Base-by-base conservation (phyloP, 2,329 filamentous ascomycete species). In the Arachnopeziza araneosa region DNA sequence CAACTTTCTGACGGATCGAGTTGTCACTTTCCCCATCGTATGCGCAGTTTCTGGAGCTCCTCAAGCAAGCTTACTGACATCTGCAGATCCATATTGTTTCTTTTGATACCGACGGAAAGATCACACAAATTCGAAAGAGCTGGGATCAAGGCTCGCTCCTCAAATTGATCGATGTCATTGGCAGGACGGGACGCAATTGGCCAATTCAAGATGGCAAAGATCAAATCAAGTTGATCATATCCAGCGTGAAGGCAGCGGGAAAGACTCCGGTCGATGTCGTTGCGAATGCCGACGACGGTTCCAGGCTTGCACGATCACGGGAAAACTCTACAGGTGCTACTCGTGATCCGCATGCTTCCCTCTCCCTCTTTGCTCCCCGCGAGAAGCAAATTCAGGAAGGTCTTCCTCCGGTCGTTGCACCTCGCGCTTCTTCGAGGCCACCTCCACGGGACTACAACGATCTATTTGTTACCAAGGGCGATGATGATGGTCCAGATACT, bases 141-240 rank as follows among this genome's bases (percentile, higher is more conserved):
- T 99, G 95, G 95, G 95, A 99, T 74, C 95, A 99, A 75, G 93
- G 87, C 63, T 89, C 91, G 57, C 83, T 99, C 50, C 83, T 99
- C 67, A 98, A 95, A 78, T 89, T 96, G 75, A 83, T 97, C 65
- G 93, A 97, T 64, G 87, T 97, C 59, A 98, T 99, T 75, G 93
- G 95, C 70, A 88, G 87, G 72, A 88, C 89, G 57, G 91, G 90
- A 59, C 90, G 89, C 74, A 96, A 95, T 76, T 99, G 95, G 95
- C 95, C 95, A 58, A 96, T 99, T 72, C 85, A 86, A 67, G 92
- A 96, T 72, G 89, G 88, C 72, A 85, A 85, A 69, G 92, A 96
- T 57, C 93, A 98, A 77, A 81, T 88, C 67, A 87, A 85, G 69
- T 78, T 96, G 69, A 90, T 96, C 69, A 79, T 83, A 64, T 80